These are phyloP conservation scores for Croton laevigatus DNA, from an alignment of 441 rosid genomes.

Conservation along the genomic window DNA sequence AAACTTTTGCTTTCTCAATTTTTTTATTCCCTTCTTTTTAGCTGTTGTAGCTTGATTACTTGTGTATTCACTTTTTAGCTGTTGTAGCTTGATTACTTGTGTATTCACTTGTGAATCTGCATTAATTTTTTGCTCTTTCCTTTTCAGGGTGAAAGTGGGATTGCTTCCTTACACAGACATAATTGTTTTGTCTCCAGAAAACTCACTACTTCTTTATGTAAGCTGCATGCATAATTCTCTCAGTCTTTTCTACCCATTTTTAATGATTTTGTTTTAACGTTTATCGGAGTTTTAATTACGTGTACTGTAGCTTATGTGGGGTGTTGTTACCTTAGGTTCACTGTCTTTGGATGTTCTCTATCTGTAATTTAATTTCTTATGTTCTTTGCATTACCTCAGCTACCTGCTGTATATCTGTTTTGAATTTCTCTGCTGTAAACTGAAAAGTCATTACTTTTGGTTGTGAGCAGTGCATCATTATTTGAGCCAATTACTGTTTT, in stretches of 20 bases:
- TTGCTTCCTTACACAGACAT: conserved; percentile 69
- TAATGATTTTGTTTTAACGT: background rate
- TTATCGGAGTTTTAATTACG: background rate
- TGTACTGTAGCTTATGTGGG: background rate
- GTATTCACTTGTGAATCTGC: conserved; percentile 10
- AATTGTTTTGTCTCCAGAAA: conserved; percentile 83
- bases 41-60: conserved; percentile 7
- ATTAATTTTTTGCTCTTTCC: conserved; percentile 17
- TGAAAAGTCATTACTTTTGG: background rate
- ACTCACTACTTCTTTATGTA: conserved; percentile 81
- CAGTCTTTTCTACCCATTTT: background rate
- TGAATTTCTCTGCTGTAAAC: background rate
- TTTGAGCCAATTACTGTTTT: background rate
- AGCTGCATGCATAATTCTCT: conserved; percentile 25
- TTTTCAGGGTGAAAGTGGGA: conserved; percentile 71
- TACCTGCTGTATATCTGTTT: background rate
- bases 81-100: conserved; percentile 15
- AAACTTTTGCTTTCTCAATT: conserved; percentile 7
- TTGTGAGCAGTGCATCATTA: background rate
- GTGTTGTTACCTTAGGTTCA: background rate
- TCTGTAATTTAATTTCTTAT: background rate
- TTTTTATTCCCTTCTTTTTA: conserved; percentile 8
- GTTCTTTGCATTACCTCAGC: background rate
- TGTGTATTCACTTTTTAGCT: conserved; percentile 18
- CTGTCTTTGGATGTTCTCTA: background rate